A percentile compares a stretch with the other conserved stretches of the same genome.
These are phyloP conservation scores for Hericium erinaceus DNA, from an alignment of 768 basidiomycete species.

Conservation along the genomic window DNA sequence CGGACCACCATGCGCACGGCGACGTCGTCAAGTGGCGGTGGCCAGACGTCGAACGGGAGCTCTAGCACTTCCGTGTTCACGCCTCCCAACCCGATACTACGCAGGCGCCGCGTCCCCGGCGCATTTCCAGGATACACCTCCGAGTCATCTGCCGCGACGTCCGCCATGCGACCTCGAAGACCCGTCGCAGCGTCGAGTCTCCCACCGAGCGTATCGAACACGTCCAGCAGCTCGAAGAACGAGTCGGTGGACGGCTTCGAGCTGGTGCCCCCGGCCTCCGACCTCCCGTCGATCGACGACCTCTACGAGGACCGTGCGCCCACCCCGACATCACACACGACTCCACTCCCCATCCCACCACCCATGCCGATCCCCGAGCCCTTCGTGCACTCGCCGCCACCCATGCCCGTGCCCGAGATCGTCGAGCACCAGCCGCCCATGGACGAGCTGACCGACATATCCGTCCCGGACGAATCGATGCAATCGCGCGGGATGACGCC, in stretches of 20 bases:
- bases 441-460: constrained; percentile 12
- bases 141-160: background rate
- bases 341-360: background rate
- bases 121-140: constrained; percentile 8
- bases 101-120: constrained; percentile 8
- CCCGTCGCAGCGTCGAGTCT: constrained; percentile 10
- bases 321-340: constrained; percentile 1
- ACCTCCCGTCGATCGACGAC: constrained; percentile 12
- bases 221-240: constrained; percentile 1
- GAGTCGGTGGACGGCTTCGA: constrained; percentile 15
- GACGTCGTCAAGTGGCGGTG: background rate
- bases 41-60: background rate
- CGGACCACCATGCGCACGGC: background rate
- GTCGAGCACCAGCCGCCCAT: constrained; percentile 8
- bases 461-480: constrained; percentile 7
- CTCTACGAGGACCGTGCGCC: constrained; percentile 7
- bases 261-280: constrained; percentile 4
- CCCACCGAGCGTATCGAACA: constrained; percentile 1
- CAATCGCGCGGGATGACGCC: constrained; percentile 5
- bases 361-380: background rate
- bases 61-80: background rate
- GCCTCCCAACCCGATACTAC: background rate
- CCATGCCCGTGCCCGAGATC: constrained; percentile 8
- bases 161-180: background rate
- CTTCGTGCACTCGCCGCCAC: constrained; percentile 1